These are phyloP conservation scores for Russula olivacea DNA, from an alignment of 768 basidiomycete genomes.

Conservation along the genomic window DNA sequence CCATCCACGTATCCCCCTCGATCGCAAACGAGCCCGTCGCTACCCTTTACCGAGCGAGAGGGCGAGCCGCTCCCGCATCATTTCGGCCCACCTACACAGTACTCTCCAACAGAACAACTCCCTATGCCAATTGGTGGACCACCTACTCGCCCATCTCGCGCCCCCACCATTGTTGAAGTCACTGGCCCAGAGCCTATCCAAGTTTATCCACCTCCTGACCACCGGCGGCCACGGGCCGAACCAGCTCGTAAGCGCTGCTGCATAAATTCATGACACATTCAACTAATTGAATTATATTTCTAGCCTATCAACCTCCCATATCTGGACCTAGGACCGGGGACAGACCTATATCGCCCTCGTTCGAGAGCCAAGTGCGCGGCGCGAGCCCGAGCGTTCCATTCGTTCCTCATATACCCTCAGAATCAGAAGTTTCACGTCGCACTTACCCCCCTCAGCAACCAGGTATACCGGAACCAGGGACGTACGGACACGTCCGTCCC, in stretches of 20 bases:
- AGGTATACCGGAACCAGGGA: constrained; percentile 13
- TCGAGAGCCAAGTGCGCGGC: constrained; percentile 5
- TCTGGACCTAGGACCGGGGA: constrained; percentile 7
- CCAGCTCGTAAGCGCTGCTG: constrained; percentile 10
- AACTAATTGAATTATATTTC: neutral
- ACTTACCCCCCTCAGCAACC: neutral
- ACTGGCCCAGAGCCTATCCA: constrained; percentile 17
- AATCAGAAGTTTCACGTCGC: neutral
- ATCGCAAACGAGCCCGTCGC: constrained; percentile 1
- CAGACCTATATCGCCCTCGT: neutral
- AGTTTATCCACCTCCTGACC: constrained; percentile 8
- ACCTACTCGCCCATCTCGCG: constrained; percentile 7
- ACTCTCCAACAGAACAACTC: constrained; percentile 3
- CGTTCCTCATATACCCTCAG: neutral
- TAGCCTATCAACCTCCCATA: constrained; percentile 16
- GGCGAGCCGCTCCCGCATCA: constrained; percentile 13
- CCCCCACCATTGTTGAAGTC: constrained; percentile 19
- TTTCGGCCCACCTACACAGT: constrained; percentile 4
- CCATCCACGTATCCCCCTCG: neutral
- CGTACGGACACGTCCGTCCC: constrained; percentile 1
- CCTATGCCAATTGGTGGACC: constrained; percentile 2
- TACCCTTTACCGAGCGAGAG: neutral
- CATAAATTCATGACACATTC: neutral
- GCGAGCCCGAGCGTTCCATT: constrained; percentile 8
- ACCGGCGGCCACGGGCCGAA: neutral